phyloP scores from a whole-genome alignment of 805 yeast genomes.

The Spathaspora girioi region DNA sequence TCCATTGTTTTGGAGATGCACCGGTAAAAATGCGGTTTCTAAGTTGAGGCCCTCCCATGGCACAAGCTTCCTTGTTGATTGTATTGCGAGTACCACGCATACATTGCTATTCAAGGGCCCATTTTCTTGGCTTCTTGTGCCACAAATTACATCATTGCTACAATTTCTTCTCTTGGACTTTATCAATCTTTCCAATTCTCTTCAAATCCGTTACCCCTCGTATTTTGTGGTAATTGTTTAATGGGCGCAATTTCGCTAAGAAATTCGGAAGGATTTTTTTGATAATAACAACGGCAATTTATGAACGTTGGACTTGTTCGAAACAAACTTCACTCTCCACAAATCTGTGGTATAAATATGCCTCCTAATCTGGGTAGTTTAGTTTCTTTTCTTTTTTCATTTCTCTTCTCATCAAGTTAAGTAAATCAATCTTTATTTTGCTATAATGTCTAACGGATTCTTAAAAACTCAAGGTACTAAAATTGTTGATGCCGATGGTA shows the following conservation, averaged over 20 bases:
- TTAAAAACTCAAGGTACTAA: constrained; percentile 45
- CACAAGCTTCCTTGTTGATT: background rate
- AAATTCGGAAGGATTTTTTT: background rate
- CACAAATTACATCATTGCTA: background rate
- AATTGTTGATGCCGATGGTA: constrained; percentile 40
- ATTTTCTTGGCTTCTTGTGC: background rate
- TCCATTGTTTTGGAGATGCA: background rate
- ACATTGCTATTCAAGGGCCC: background rate
- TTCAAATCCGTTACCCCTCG: background rate
- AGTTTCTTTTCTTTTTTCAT: background rate
- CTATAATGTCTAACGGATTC: constrained; percentile 14
- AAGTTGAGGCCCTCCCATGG: background rate
- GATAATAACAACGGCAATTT: background rate
- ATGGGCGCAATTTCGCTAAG: background rate
- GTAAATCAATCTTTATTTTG: background rate
- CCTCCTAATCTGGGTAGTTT: background rate
- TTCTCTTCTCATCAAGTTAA: background rate
- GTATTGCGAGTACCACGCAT: background rate
- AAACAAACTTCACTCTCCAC: background rate
- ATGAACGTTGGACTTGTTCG: background rate
- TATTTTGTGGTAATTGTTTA: background rate
- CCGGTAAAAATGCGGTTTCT: background rate
- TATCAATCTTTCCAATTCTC: background rate
- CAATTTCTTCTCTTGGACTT: background rate
- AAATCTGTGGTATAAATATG: background rate